A percentile compares a stretch with the other conserved stretches of the same genome.
phyloP scores from a whole-genome alignment of 1,284 basidiomycete species.

The Apiotrichum laibachii region DNA sequence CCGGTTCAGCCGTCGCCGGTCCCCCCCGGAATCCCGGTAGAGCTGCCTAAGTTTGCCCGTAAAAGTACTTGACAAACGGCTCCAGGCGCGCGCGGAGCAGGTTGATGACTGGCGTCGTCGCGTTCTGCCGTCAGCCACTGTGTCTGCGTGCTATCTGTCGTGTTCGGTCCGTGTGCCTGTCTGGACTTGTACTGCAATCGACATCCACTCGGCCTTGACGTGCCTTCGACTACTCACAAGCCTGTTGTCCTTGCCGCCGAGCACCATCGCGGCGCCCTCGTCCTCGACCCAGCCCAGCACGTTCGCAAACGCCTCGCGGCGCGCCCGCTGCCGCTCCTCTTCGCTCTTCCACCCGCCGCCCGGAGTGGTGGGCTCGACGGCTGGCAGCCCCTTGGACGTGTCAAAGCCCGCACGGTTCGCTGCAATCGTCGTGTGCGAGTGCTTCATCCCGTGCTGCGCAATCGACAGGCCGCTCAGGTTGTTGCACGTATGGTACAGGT shows the following conservation, averaged over 20 bases:
- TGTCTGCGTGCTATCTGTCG: too few species aligned
- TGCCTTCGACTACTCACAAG: conserved; percentile 58
- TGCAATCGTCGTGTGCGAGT: conserved; percentile 55
- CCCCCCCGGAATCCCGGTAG: neutral
- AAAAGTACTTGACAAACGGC: conserved; percentile 72
- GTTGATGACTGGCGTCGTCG: conserved; percentile 84
- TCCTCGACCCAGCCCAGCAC: conserved; percentile 75
- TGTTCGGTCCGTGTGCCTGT: too few species aligned
- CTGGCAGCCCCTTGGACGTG: conserved; percentile 29
- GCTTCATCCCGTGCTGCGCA: conserved; percentile 73
- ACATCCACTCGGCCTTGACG: too few species aligned
- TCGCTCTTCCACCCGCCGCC: conserved; percentile 35
- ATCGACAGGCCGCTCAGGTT: conserved; percentile 82
- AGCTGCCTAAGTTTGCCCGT: conserved; percentile 56
- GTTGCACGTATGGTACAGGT: conserved; percentile 89
- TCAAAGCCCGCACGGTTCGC: conserved; percentile 47
- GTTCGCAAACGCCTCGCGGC: conserved; percentile 60
- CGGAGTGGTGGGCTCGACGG: conserved; percentile 26
- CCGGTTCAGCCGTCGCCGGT: too few species aligned
- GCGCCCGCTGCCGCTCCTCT: conserved; percentile 51
- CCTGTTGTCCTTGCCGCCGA: conserved; percentile 66
- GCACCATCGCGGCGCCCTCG: conserved; percentile 58
- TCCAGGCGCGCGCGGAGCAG: conserved; percentile 71
- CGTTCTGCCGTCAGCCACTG: conserved; percentile 60
- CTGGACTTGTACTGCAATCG: too few species aligned